Conservation (phyloP, 495 filamentous ascomycete genomes). For the Aspergillus biplanus region DNA sequence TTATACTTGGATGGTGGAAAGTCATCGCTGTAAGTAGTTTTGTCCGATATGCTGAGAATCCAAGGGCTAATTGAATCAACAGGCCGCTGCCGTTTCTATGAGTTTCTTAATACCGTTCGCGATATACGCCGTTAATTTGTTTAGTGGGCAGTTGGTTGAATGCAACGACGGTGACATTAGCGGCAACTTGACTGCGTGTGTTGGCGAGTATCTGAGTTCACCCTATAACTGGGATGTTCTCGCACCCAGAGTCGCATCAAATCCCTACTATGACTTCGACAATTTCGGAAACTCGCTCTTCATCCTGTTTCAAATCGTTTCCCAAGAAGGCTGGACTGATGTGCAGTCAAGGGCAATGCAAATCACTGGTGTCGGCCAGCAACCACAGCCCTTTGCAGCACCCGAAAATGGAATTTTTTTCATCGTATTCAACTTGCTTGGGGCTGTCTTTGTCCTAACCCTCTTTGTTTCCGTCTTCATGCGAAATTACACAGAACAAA, state of each 20-base stretch:
- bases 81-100: slow-evolving; percentile 89
- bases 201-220: slow-evolving; percentile 75
- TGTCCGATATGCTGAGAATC: neutral
- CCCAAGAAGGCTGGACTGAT: slow-evolving; percentile 95
- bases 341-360: slow-evolving; percentile 83
- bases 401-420: slow-evolving; percentile 94
- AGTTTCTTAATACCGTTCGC: slow-evolving; percentile 95
- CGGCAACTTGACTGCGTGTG: slow-evolving; percentile 64
- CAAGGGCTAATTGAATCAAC: slow-evolving; percentile 11
- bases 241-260: slow-evolving; percentile 76
- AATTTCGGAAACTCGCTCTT: slow-evolving; percentile 90
- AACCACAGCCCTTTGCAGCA: slow-evolving; percentile 67
- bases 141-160: slow-evolving; percentile 74
- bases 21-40: slow-evolving; percentile 63
- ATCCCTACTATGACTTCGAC: slow-evolving; percentile 91
- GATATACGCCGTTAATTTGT: slow-evolving; percentile 91
- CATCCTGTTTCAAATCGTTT: slow-evolving; percentile 98
- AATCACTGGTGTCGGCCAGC: slow-evolving; percentile 74
- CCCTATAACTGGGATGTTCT: slow-evolving; percentile 84
- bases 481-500: slow-evolving; percentile 99
- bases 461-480: slow-evolving; percentile 99
- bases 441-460: slow-evolving; percentile 96
- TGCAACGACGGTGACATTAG: slow-evolving; percentile 76
- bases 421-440: slow-evolving; percentile 93
- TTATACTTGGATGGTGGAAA: slow-evolving; percentile 91